Evolutionary conservation across 2,329 filamentous ascomycete species (phyloP).

Genomic region (Alternaria sp.): DNA sequence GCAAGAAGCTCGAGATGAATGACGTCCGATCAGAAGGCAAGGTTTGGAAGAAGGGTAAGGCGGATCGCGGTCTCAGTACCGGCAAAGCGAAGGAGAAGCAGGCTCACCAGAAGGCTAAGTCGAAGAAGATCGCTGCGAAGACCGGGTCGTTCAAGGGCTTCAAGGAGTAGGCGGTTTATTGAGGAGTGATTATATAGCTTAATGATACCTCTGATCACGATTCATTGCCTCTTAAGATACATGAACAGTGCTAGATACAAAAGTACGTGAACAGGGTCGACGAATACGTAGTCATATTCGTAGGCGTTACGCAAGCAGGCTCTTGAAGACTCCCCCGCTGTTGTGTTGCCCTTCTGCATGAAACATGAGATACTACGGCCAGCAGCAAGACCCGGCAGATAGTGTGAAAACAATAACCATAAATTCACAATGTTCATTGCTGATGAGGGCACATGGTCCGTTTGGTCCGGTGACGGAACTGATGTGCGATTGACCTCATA

Average conservation of each 20-base stretch:
- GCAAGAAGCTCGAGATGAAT: conserved; percentile 64
- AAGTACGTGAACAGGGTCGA: not conserved
- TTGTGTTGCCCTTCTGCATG: not conserved
- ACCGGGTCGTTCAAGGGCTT: conserved; percentile 20
- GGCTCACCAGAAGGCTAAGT: conserved; percentile 32
- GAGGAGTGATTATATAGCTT: not conserved
- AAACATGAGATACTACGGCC: not conserved
- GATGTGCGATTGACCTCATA: conserved; percentile 13
- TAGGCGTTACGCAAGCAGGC: not conserved
- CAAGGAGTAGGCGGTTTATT: conserved; percentile 5
- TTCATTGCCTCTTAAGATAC: not conserved
- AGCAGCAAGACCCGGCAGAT: not conserved
- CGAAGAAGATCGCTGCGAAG: conserved; percentile 28
- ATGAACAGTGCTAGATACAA: not conserved
- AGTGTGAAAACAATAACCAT: not conserved
- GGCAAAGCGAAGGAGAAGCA: conserved; percentile 49
- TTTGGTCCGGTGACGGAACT: not conserved
- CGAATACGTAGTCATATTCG: not conserved
- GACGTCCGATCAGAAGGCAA: conserved; percentile 66
- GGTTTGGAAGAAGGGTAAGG: conserved; percentile 77
- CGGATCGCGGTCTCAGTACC: conserved; percentile 60
- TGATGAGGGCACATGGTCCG: not conserved
- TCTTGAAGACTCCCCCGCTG: not conserved
- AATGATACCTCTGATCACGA: not conserved
- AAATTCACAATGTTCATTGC: not conserved